Evolutionary conservation across 2,329 filamentous ascomycete species (phyloP).

Genomic region (Hymenoscyphus occultus): DNA sequence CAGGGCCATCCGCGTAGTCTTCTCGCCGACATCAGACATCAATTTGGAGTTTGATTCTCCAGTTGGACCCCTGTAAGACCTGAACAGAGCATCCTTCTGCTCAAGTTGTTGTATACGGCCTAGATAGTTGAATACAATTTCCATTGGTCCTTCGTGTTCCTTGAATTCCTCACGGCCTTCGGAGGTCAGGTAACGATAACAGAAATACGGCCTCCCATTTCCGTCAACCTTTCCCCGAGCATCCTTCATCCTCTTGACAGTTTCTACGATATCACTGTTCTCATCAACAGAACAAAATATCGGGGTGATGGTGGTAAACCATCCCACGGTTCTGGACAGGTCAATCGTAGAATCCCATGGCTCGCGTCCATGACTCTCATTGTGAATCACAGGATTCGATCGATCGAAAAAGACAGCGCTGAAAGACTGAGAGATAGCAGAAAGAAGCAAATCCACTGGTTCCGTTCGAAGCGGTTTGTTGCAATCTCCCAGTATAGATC

Average conservation of each 20-base stretch:
- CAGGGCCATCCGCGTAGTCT: conserved; percentile 7
- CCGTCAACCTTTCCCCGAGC: conserved; percentile 35
- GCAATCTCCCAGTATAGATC: conserved; percentile 26
- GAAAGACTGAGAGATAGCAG: conserved; percentile 39
- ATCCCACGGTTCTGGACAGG: conserved; percentile 43
- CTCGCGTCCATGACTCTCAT: conserved; percentile 44
- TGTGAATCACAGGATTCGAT: conserved; percentile 39
- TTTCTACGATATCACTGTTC: conserved; percentile 7
- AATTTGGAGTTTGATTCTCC: background rate
- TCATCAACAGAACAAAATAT: conserved; percentile 19
- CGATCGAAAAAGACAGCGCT: conserved; percentile 37
- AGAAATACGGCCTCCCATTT: conserved; percentile 42
- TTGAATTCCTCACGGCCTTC: background rate
- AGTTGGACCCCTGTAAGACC: background rate
- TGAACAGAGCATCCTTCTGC: conserved; percentile 35
- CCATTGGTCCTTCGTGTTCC: conserved; percentile 39
- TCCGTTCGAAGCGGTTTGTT: conserved; percentile 38
- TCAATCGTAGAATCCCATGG: conserved; percentile 37
- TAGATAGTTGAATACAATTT: conserved; percentile 49
- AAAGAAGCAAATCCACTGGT: conserved; percentile 41
- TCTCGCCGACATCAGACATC: conserved; percentile 12
- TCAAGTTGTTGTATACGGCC: conserved; percentile 46
- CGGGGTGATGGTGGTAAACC: conserved; percentile 46
- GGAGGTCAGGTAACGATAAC: conserved; percentile 24
- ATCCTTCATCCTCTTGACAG: conserved; percentile 38